Base-by-base conservation (phyloP, 1,284 basidiomycete genomes). In the Moesziomyces parantarcticus region DNA sequence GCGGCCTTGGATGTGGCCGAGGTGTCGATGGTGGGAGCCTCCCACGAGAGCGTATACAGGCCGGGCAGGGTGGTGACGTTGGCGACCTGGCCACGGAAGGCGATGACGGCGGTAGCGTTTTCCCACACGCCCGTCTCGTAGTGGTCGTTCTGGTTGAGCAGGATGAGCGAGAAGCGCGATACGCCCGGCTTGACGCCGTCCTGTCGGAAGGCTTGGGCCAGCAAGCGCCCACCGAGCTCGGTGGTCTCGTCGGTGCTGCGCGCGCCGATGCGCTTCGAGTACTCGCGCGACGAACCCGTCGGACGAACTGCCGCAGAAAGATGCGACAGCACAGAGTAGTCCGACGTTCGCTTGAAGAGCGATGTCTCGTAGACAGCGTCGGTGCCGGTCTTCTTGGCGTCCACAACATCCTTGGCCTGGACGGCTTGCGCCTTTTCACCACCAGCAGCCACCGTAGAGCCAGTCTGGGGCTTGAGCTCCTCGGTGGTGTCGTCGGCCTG, bases 131-230 rank as follows among this genome's bases (percentile, higher is more conserved):
- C 73, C 3, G 73, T 62, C 48, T 68, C 69, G 48, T 73, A 74
- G 26, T 77, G 73, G 44, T 77, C 76, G 59, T 77, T 69, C 64
- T 74, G 75, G 51, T 76, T 73, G 20, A 76, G 34, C 36, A 78
- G n/a, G 5, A 74, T 40, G 20, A 78, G 10, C 21, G 73, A 73
- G 44, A 68, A 78, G 2, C 76, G 26, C 4, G 56, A 56, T 0
- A 66, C 32, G 4, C 68, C 70, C 6, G 58, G 53, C 18, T 52
- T 52, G 42, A 68, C 68, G 7, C 55, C 55, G 26, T 66, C 59
- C 53, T 67, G 74, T 7, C 64, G 41, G 61, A 72, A 77, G 5
- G 72, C 61, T 39, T 75, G 72, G 6, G 61, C 72, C 3, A 68
- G 54, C 21, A 77, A 1, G 0, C 67, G 36, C 2, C 67, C 72